Evolutionary conservation across 2,329 filamentous ascomycete species (phyloP), one percentile per base, ranked within the genome.

Genomic region (Aspergillus sp.): DNA sequence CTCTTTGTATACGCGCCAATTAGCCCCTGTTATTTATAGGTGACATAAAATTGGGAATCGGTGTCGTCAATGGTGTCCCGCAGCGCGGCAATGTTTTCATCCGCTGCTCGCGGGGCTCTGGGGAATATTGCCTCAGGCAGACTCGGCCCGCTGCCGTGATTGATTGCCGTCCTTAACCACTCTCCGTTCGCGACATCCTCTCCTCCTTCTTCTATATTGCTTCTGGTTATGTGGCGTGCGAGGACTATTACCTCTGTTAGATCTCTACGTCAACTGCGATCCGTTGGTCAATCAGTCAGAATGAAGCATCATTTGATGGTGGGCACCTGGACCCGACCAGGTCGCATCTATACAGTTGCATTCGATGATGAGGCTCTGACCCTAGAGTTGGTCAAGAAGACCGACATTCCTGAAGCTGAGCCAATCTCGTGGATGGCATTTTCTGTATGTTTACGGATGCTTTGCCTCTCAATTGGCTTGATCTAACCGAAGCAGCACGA

Each of bases 381-480:
- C 6, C 77, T 96, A 60, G 83, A 88, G 64, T 76, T 95, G 68
- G 78, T 96, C 70, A 92, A 93, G 79, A 86, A 88, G 66, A 95
- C 90, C 1, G 85, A 87, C 58, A 95, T 96, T 56, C 88, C 90
- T 4, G 77, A 89, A 52, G 89, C 93, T 63, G 90, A 96, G 76
- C 90, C 91, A 7, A 95, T 96, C 64, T 96, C 91, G 59, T 96
- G 91, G 91, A 93, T 96, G 89, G 88, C 90, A 15, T 93, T 96
- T 69, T 89, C 91, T 73, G 90, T 91, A 79, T 77, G 88, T 69
- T 17, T 22, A 27, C 6, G 46, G 46, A 33, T 48, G 11, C n/a
- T 9, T 11, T 11, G n/a, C 20, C 20, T 5, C 11, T n/a, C 22
- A 27, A 27, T 50, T 58, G 9, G 54, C 50, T 8, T 53, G 53